Conservation (phyloP, 164 flowering plant species). For the Magnolia changhungtana region DNA sequence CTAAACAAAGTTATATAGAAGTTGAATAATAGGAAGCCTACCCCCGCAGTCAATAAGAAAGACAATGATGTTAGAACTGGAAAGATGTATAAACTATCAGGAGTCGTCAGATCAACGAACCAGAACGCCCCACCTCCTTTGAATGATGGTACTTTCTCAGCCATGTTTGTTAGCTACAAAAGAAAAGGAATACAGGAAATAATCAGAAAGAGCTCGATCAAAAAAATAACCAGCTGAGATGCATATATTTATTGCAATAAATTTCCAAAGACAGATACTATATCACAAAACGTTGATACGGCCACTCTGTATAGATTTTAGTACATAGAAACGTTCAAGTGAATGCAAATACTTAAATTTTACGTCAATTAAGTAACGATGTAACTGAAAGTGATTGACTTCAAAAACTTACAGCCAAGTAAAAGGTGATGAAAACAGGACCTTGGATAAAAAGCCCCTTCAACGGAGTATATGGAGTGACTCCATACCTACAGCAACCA, state of each 20-base stretch:
- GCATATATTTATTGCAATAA: background rate
- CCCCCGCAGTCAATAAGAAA: constrained; percentile 82
- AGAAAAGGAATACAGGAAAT: constrained; percentile 5
- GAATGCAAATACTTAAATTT: too few relatives aligned
- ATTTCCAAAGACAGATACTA: background rate
- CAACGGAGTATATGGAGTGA: constrained; percentile 70
- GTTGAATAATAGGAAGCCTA: constrained; percentile 15
- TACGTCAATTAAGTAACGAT: background rate
- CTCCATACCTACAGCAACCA: constrained; percentile 59
- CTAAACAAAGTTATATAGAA: background rate
- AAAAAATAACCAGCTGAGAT: background rate
- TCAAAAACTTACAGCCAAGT: constrained; percentile 65
- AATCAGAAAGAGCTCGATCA: background rate
- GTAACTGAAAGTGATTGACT: background rate
- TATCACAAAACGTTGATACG: background rate
- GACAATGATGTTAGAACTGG: constrained; percentile 68
- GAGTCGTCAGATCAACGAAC: constrained; percentile 83
- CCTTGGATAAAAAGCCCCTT: constrained; percentile 81
- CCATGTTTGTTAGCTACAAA: constrained; percentile 73
- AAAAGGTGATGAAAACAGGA: constrained; percentile 80
- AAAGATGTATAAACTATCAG: constrained; percentile 64
- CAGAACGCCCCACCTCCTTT: constrained; percentile 78
- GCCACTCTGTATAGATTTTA: background rate
- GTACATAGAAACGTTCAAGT: background rate
- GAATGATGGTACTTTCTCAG: constrained; percentile 85